Conservation (phyloP, 176 grass and related monocot species). For the Carex parvula region DNA sequence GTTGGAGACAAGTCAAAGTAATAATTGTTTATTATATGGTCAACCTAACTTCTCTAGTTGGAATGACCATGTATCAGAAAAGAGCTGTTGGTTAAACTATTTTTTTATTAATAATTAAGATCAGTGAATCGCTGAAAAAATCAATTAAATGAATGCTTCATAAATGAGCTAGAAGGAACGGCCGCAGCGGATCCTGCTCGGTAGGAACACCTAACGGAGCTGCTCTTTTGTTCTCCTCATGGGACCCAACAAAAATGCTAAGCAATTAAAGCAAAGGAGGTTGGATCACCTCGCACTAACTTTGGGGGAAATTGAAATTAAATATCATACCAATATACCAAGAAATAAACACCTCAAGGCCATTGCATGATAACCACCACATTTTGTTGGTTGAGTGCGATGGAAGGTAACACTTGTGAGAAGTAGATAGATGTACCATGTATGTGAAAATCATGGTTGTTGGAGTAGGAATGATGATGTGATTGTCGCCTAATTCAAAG, state of each 20-base stretch:
- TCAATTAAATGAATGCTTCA: background rate
- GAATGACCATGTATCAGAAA: no score
- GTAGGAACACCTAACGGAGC: slow-evolving; percentile 27
- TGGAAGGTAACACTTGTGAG: slow-evolving; percentile 17
- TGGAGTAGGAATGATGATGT: slow-evolving; percentile 12
- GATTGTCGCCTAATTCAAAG: slow-evolving; percentile 16
- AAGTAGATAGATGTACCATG: slow-evolving; percentile 14
- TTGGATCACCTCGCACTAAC: slow-evolving; percentile 18
- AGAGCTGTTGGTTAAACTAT: no score
- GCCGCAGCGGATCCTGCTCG: background rate
- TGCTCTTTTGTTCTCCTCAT: slow-evolving; percentile 12
- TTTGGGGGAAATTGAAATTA: background rate
- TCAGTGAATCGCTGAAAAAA: no score
- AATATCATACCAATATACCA: background rate
- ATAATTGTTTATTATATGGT: no score
- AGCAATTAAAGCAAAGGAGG: background rate
- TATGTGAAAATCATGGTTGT: slow-evolving; percentile 25
- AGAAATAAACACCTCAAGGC: background rate
- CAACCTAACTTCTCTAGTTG: no score
- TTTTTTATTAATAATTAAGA: no score
- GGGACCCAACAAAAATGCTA: slow-evolving; percentile 19
- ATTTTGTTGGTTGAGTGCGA: slow-evolving; percentile 24
- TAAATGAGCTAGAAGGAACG: background rate
- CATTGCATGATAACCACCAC: slow-evolving; percentile 23
- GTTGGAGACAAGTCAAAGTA: background rate